Percentiles rank a stretch among this genome's conserved stretches.
phyloP scores from a whole-genome alignment of 1,284 basidiomycete genomes.

The Ceratobasidium theobromae region DNA sequence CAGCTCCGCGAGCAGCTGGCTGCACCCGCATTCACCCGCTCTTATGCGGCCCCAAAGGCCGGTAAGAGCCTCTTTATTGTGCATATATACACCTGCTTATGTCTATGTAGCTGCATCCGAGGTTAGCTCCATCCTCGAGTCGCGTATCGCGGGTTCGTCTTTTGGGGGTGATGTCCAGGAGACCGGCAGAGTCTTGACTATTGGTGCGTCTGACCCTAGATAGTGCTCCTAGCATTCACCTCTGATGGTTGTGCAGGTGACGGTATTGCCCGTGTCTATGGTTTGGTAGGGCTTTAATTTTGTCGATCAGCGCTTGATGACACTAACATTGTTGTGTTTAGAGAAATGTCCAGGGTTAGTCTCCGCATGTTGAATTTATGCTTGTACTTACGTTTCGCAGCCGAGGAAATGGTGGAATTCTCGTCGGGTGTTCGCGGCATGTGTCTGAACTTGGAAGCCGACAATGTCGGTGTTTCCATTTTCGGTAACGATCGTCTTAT shows the following conservation, averaged over 20 bases:
- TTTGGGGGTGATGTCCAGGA: slow-evolving; percentile 95
- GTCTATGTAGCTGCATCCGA: slow-evolving; percentile 90
- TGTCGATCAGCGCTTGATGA: slow-evolving; percentile 44
- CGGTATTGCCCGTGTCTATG: slow-evolving; percentile 99
- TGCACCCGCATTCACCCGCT: slow-evolving; percentile 54
- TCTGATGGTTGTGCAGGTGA: slow-evolving; percentile 87
- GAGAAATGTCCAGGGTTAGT: slow-evolving; percentile 84
- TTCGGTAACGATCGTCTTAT: slow-evolving; percentile 99
- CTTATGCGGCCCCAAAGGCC: slow-evolving; percentile 97
- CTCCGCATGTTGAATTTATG: slow-evolving; percentile 13
- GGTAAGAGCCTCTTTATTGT: slow-evolving; percentile 30
- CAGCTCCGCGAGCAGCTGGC: slow-evolving; percentile 35
- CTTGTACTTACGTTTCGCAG: slow-evolving; percentile 45
- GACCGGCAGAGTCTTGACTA: slow-evolving; percentile 96
- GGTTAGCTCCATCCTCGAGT: slow-evolving; percentile 98
- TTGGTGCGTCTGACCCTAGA: slow-evolving; percentile 13
- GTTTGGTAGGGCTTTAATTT: slow-evolving; percentile 45
- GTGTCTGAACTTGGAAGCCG: slow-evolving; percentile 99
- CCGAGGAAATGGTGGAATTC: slow-evolving; percentile 99
- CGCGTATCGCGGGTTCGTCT: slow-evolving; percentile 91
- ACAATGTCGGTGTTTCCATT: slow-evolving; percentile 99
- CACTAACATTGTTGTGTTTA: slow-evolving; percentile 49
- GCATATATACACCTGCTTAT: slow-evolving; percentile 48
- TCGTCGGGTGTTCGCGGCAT: slow-evolving; percentile 98
- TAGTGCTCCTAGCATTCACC: slow-evolving; percentile 19